phyloP scores from a whole-genome alignment of 495 filamentous ascomycete species.

The Neurospora pannonica region DNA sequence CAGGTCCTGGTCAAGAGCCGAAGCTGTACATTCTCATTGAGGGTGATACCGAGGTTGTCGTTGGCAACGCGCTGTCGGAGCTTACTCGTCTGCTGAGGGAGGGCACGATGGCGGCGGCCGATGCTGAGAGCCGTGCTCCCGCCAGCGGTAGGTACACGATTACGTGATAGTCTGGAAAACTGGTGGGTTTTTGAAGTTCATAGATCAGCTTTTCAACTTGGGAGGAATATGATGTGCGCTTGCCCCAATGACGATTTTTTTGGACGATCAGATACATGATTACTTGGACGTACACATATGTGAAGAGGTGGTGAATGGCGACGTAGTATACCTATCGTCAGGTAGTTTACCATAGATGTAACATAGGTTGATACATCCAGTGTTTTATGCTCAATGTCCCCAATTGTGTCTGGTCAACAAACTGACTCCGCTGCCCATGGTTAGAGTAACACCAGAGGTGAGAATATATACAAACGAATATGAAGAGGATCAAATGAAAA shows the following conservation, averaged over 20 bases:
- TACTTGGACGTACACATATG: background rate
- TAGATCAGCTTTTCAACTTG: background rate
- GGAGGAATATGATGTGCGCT: too few relatives aligned
- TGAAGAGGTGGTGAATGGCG: background rate
- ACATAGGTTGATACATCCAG: background rate
- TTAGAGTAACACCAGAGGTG: background rate
- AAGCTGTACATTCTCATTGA: slow-evolving; percentile 97
- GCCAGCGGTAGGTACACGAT: slow-evolving; percentile 85
- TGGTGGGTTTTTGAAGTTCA: background rate
- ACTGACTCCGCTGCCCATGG: too few relatives aligned
- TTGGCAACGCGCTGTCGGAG: slow-evolving; percentile 85
- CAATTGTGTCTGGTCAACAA: too few relatives aligned
- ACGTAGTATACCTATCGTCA: background rate
- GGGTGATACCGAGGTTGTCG: slow-evolving; percentile 88
- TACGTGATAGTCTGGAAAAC: slow-evolving; percentile 37
- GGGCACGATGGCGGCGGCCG: slow-evolving; percentile 83
- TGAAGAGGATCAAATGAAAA: background rate
- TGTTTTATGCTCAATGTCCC: background rate
- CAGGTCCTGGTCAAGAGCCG: slow-evolving; percentile 60
- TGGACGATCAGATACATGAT: background rate
- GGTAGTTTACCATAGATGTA: background rate
- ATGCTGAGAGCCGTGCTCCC: slow-evolving; percentile 71
- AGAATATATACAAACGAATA: background rate
- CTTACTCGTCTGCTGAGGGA: slow-evolving; percentile 81
- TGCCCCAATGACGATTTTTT: background rate